Conservation (phyloP, 169 alveolate genomes). For the Babesia bovis region DNA sequence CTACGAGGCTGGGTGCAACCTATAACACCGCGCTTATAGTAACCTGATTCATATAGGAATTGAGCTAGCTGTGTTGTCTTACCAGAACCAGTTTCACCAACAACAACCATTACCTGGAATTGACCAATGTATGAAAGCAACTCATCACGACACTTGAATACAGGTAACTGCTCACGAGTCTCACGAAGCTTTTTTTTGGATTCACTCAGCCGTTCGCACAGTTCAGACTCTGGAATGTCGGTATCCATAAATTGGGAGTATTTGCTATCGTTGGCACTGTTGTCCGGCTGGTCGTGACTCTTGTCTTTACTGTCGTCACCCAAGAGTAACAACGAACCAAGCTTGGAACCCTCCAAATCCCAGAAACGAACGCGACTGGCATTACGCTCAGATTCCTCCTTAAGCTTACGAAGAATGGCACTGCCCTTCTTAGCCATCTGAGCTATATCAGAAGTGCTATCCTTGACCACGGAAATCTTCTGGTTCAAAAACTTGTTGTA, state of each 20-base stretch:
- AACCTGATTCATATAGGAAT: conserved; percentile 94
- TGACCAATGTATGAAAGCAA: conserved; percentile 70
- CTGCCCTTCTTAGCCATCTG: conserved; percentile 96
- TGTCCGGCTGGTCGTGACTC: background rate
- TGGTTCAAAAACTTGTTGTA: conserved; percentile 73
- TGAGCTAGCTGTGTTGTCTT: conserved; percentile 97
- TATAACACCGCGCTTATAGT: conserved; percentile 89
- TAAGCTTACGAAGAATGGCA: conserved; percentile 83
- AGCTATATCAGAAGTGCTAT: conserved; percentile 96
- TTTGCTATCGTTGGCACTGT: conserved; percentile 9
- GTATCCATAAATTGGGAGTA: conserved; percentile 47
- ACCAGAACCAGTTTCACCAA: conserved; percentile 99
- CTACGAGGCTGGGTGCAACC: conserved; percentile 99
- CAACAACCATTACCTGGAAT: conserved; percentile 90
- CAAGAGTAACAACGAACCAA: conserved; percentile 82
- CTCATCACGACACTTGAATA: conserved; percentile 72
- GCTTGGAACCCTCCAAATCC: conserved; percentile 90
- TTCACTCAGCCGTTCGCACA: conserved; percentile 47
- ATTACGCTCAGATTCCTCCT: conserved; percentile 89
- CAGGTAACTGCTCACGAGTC: conserved; percentile 68
- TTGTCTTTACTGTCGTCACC: conserved; percentile 44
- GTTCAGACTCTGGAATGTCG: conserved; percentile 66
- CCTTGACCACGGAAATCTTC: conserved; percentile 88
- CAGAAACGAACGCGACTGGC: conserved; percentile 91
- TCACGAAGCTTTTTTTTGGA: conserved; percentile 43